Evolutionary conservation across 2,329 filamentous ascomycete species (phyloP).

Genomic region (Alternaria postmessia): DNA sequence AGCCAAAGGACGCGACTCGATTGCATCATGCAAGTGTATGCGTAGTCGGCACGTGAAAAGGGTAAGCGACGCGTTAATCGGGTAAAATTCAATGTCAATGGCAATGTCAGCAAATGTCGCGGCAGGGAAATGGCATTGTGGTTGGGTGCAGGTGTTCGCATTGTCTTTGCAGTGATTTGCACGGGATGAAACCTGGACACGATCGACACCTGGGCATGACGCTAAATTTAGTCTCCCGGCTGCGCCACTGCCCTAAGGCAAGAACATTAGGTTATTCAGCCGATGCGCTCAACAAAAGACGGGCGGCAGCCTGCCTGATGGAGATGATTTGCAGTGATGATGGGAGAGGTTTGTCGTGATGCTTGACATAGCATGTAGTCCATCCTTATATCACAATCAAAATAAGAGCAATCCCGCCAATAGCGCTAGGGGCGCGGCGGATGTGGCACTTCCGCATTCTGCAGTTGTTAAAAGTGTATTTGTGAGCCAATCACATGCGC

Average conservation of each 20-base stretch:
- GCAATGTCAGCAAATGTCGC: background rate
- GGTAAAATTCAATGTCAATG: background rate
- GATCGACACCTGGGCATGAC: slow-evolving; percentile 7
- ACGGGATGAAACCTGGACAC: slow-evolving; percentile 15
- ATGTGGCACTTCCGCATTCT: slow-evolving; percentile 13
- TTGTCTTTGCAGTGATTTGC: background rate
- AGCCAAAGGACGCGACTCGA: background rate
- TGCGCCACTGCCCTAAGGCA: slow-evolving; percentile 19
- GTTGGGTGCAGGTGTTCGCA: background rate
- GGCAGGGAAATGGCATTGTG: background rate
- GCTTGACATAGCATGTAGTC: slow-evolving; percentile 7
- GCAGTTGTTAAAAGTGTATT: slow-evolving; percentile 7
- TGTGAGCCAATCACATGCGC: slow-evolving; percentile 10
- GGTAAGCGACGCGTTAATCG: background rate
- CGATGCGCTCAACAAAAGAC: slow-evolving; percentile 8
- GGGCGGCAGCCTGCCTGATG: background rate
- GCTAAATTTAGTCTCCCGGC: slow-evolving; percentile 19
- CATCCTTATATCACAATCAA: background rate
- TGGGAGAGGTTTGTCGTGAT: background rate
- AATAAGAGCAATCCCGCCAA: background rate
- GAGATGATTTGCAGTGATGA: background rate
- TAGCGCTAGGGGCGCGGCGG: background rate
- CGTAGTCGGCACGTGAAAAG: background rate
- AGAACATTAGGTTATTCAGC: slow-evolving; percentile 6
- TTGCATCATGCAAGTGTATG: background rate